Evolutionary conservation across 1,284 basidiomycete genomes (phyloP).

Genomic region (Naganishia sp.): DNA sequence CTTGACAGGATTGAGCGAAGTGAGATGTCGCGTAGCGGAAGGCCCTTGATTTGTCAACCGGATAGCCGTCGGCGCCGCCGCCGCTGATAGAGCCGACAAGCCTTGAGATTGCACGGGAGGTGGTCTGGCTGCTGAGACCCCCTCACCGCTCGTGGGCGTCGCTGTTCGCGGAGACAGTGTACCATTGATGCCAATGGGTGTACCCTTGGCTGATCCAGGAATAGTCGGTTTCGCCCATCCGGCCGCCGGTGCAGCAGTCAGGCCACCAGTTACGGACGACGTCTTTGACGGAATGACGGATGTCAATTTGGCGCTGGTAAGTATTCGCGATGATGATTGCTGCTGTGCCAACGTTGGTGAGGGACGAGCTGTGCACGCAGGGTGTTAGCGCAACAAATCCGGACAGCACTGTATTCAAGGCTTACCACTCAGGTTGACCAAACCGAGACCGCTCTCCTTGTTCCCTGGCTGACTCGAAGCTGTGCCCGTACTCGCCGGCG

Average conservation of each 20-base stretch:
- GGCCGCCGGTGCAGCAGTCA: slow-evolving; percentile 39
- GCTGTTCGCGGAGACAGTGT: slow-evolving; percentile 8
- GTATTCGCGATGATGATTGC: slow-evolving; percentile 67
- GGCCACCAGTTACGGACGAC: slow-evolving; percentile 34
- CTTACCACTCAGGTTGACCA: slow-evolving; percentile 19
- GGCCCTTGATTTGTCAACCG: slow-evolving; percentile 32
- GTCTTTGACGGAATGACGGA: slow-evolving; percentile 50
- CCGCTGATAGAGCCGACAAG: not conserved
- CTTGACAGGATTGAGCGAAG: slow-evolving; percentile 12
- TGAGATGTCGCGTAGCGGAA: slow-evolving; percentile 16
- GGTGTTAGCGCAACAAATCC: not conserved
- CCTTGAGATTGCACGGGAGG: not conserved
- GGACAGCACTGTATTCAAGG: not conserved
- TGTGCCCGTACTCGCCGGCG: slow-evolving; percentile 34
- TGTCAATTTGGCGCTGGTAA: slow-evolving; percentile 76
- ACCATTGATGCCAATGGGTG: slow-evolving; percentile 1
- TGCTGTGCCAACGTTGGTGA: slow-evolving; percentile 35
- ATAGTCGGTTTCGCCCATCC: slow-evolving; percentile 47
- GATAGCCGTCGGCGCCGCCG: slow-evolving; percentile 38
- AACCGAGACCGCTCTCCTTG: slow-evolving; percentile 18
- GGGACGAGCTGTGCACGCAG: slow-evolving; percentile 13
- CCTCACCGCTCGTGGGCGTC: slow-evolving; percentile 19
- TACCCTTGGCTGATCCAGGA: slow-evolving; percentile 30
- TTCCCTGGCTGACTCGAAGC: not conserved
- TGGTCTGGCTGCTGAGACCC: not conserved